Conservation (phyloP, 2,329 filamentous ascomycete genomes). For the Xylaria sp. region DNA sequence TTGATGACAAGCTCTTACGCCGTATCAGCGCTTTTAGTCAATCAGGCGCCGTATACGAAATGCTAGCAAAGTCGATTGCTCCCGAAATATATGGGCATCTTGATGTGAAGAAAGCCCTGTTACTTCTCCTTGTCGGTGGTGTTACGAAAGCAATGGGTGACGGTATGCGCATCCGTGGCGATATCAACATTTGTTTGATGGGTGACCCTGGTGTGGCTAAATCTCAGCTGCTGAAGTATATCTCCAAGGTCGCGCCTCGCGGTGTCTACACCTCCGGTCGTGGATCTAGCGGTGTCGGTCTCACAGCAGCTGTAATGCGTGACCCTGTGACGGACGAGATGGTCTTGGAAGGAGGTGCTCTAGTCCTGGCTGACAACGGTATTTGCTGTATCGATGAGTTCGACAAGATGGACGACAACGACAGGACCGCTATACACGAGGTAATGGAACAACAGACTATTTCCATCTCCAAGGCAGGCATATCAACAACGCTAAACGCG, state of each 20-base stretch:
- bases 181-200: conserved; percentile 99
- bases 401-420: conserved; percentile 87
- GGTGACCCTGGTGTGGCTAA: conserved; percentile 99
- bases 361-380: conserved; percentile 81
- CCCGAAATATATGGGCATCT: conserved; percentile 96
- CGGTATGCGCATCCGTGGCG: conserved; percentile 97
- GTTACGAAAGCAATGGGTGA: conserved; percentile 97
- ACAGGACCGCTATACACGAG: conserved; percentile 83
- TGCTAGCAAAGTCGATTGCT: conserved; percentile 92
- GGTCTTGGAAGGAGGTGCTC: conserved; percentile 80
- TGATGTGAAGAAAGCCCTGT: conserved; percentile 96
- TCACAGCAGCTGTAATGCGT: conserved; percentile 83
- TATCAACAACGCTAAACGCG: conserved; percentile 83
- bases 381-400: conserved; percentile 89
- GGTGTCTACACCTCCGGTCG: conserved; percentile 85
- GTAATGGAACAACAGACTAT: conserved; percentile 91
- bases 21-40: conserved; percentile 86
- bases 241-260: conserved; percentile 94
- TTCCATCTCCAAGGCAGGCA: conserved; percentile 78
- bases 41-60: conserved; percentile 92
- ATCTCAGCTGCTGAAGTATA: conserved; percentile 97
- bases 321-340: conserved; percentile 85
- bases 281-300: conserved; percentile 80
- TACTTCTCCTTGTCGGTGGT: conserved; percentile 94
- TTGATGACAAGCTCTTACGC: conserved; percentile 79